Evolutionary conservation across 805 yeast species (phyloP), one percentile per base, ranked within the genome.

Genomic region (Lipomyces mesembrius): DNA sequence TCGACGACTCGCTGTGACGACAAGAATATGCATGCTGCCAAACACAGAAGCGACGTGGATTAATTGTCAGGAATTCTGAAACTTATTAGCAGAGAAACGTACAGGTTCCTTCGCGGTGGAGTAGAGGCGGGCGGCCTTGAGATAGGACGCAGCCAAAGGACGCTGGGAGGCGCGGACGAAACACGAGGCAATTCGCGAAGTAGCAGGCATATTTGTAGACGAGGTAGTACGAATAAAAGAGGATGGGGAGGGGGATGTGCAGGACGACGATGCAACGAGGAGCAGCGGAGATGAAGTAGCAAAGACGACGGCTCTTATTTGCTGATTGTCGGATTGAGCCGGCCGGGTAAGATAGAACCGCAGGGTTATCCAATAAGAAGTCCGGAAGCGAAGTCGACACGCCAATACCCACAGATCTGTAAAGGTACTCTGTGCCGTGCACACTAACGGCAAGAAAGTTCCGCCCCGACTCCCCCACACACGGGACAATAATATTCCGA

Each of bases 91-190:
- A 2, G 49, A 17, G 49, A n/a, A 34, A 71, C 73, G 27, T 69
- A 71, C 73, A 32, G 74, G 74, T 66, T 71, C 74, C 72, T 69
- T 68, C 11, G 71, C 68, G 46, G 74, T 65, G 65, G 73, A 71
- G 67, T 71, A 71, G 53, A 67, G 66, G 52, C 71, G 71, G 39
- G 66, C 32, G 29, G 71, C 64, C 43, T 63, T 66, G 54, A 62
- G 62, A 64, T 60, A 62, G 58, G 61, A 51, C 32, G 61, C 59
- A 11, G 68, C 62, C 51, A 62, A 46, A 54, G 71, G 71, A 46
- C 69, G 71, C 66, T 68, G 70, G 29, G 70, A 59, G 20, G 68
- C 67, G 65, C 71, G 71, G 37, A 66, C 64, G 60, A 69, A 65
- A 43, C 67, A 56, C 29, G 72, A 55, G 43, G 71, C 71, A 52